Conservation (phyloP, 371 early-diverging fungal genomes). For the Mortierella sp. region DNA sequence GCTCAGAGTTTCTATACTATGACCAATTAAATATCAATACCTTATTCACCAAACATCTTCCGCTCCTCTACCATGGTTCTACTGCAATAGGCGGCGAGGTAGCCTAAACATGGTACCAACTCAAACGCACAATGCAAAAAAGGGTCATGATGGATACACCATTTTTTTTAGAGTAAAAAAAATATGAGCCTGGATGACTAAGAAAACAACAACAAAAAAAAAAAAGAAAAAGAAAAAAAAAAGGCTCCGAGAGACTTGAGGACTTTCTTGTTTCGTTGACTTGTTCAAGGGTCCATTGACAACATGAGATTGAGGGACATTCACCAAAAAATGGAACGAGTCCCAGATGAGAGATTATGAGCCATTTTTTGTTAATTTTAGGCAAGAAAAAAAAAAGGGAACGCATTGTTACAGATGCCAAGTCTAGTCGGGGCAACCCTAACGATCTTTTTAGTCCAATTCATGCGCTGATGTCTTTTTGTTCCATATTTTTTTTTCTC, state of each 20-base stretch:
- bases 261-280: too few species aligned
- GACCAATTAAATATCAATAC: not conserved
- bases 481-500: not conserved
- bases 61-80: not conserved
- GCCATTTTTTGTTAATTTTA: not conserved
- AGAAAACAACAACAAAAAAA: not conserved
- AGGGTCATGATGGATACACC: constrained; percentile 6
- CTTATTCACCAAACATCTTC: not conserved
- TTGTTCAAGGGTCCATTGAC: not conserved
- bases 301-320: not conserved
- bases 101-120: not conserved
- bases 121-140: not conserved
- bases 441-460: not conserved
- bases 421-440: not conserved
- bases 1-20: not conserved
- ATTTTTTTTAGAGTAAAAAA: not conserved
- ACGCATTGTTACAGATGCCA: not conserved
- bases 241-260: too few species aligned
- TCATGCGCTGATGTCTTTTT: not conserved
- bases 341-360: constrained; percentile 3
- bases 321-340: not conserved
- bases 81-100: not conserved
- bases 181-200: not conserved
- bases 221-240: too few species aligned
- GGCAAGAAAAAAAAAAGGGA: not conserved